These are phyloP conservation scores for Scheffersomyces illinoinensis DNA, from an alignment of 1,139 yeast species.

Conservation along the genomic window DNA sequence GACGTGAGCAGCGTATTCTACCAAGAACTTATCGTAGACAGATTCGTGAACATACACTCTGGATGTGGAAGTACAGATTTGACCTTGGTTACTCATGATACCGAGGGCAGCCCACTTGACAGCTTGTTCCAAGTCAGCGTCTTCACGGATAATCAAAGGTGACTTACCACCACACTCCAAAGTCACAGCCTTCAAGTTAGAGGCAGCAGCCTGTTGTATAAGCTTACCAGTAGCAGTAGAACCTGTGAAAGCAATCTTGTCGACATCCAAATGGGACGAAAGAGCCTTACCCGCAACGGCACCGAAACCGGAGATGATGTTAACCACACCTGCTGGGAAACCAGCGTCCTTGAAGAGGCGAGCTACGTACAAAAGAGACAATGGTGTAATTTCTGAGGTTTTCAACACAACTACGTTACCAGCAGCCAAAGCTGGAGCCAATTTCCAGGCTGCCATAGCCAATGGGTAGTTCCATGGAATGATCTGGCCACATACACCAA, in stretches of 20 bases:
- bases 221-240: slow-evolving; percentile 62
- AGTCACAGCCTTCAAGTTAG: slow-evolving; percentile 69
- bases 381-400: slow-evolving; percentile 68
- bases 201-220: slow-evolving; percentile 62
- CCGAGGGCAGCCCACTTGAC: slow-evolving; percentile 87
- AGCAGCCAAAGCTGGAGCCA: slow-evolving; percentile 68
- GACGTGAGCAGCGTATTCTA: slow-evolving; percentile 32
- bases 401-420: slow-evolving; percentile 67
- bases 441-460: slow-evolving; percentile 60
- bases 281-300: slow-evolving; percentile 58
- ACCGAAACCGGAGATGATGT: slow-evolving; percentile 60
- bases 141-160: slow-evolving; percentile 69
- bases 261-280: slow-evolving; percentile 55
- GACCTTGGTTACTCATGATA: slow-evolving; percentile 72
- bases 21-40: slow-evolving; percentile 51
- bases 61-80: slow-evolving; percentile 49
- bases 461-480: slow-evolving; percentile 69
- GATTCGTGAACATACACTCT: slow-evolving; percentile 46
- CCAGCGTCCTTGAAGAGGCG: slow-evolving; percentile 62
- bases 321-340: slow-evolving; percentile 71
- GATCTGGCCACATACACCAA: slow-evolving; percentile 78
- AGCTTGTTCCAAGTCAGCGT: slow-evolving; percentile 76
- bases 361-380: slow-evolving; percentile 57
- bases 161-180: slow-evolving; percentile 94
- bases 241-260: slow-evolving; percentile 69